Conservation (phyloP, 306 rosid species). For the Urtica urens region DNA sequence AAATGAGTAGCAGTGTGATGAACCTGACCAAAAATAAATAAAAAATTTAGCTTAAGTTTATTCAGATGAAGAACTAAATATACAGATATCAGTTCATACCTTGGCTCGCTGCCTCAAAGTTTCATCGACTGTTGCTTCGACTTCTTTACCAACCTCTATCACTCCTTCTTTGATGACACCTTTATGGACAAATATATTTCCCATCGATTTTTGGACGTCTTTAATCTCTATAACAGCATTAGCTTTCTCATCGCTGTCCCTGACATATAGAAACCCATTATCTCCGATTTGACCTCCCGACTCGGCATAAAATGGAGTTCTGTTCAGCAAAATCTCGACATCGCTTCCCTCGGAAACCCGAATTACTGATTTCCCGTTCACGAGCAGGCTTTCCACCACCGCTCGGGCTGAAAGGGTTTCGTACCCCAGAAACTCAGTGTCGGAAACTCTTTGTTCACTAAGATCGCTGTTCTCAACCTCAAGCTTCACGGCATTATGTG, state of each 20-base stretch:
- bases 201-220: conserved; percentile 81
- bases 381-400: conserved; percentile 58
- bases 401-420: conserved; percentile 69
- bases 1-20: conserved; percentile 98
- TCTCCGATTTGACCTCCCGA: conserved; percentile 98
- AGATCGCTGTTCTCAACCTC: conserved; percentile 53
- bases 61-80: no score
- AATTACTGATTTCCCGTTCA: conserved; percentile 62
- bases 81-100: conserved; percentile 25
- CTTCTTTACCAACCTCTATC: conserved; percentile 85
- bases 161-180: conserved; percentile 72
- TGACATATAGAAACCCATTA: conserved; percentile 59
- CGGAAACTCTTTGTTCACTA: conserved; percentile 43
- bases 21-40: conserved; percentile 39
- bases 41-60: no score
- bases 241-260: conserved; percentile 44
- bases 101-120: conserved; percentile 80
- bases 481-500: conserved; percentile 71
- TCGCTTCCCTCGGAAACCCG: conserved; percentile 66
- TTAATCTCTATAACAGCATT: conserved; percentile 65
- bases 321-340: conserved; percentile 72
- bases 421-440: conserved; percentile 88
- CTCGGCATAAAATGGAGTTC: conserved; percentile 95
- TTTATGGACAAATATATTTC: conserved; percentile 82
- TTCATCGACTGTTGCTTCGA: conserved; percentile 75